Percentiles rank a stretch among this genome's conserved stretches.
Evolutionary conservation across 805 yeast species (phyloP).

Genomic region (Saccharomycopsis capsularis): DNA sequence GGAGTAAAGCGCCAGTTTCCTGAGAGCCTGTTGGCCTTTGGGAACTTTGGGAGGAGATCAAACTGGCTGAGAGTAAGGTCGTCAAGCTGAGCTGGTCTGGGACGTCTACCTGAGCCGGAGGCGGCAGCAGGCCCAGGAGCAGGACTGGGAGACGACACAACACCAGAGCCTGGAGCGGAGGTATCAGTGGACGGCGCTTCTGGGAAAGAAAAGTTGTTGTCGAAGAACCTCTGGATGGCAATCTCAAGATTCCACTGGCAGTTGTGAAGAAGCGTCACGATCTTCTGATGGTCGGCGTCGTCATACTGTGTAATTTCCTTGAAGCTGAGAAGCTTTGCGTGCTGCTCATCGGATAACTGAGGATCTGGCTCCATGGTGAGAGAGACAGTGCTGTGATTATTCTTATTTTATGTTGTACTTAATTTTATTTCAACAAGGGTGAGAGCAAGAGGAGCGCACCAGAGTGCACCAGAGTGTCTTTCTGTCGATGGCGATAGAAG

Average conservation of each 20-base stretch:
- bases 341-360: constrained; percentile 24
- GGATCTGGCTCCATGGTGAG: background rate
- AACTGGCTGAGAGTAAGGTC: constrained; percentile 3
- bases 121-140: background rate
- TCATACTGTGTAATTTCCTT: constrained; percentile 35
- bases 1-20: constrained; percentile 32
- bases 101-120: background rate
- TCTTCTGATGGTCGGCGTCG: constrained; percentile 32
- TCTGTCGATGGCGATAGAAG: too few relatives aligned
- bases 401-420: too few relatives aligned
- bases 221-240: constrained; percentile 45
- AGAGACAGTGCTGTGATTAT: too few relatives aligned
- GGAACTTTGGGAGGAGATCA: constrained; percentile 30
- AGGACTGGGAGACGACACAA: background rate
- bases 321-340: constrained; percentile 29
- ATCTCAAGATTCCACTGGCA: constrained; percentile 44
- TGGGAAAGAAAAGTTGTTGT: constrained; percentile 30
- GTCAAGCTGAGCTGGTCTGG: background rate
- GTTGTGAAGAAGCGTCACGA: constrained; percentile 32
- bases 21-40: constrained; percentile 31
- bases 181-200: background rate
- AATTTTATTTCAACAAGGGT: too few relatives aligned
- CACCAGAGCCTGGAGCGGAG: background rate
- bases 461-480: too few relatives aligned
- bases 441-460: too few relatives aligned